Evolutionary conservation across 176 grass and related monocot species (phyloP), one percentile per base, ranked within the genome.

Genomic region (Miscanthus lutarioriparius): DNA sequence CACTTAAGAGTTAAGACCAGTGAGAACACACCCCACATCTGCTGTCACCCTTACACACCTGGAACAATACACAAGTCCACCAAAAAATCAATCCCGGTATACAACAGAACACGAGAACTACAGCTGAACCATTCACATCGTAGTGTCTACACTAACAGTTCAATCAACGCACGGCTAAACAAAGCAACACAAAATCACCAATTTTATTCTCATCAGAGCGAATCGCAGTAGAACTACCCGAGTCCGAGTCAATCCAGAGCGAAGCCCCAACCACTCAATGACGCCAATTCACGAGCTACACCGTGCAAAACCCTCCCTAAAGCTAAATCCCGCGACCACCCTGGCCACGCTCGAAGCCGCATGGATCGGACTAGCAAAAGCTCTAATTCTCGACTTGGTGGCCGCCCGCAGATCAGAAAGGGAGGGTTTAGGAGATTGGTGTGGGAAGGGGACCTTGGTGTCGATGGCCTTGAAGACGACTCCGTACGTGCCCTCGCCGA

Each of bases 401-500:
- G 28, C 19, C 28, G 67, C 74, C 12, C 28, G 67, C 74, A 83
- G 84, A 87, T 90, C 80, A 83, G 84, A 75, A 28, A 44, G 20
- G 28, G 67, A 69, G 80, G 61, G 84, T 62, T 83, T 83, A 82
- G 73, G 22, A 35, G 36, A 2, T 35, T 15, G 79, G 40, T 44
- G 69, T 6, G 23, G 69, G 20, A 20, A 3, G 10, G 25, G 20
- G 7, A 53, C 95, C 95, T 98, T 83, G 67, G 92, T 98, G 75
- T 98, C 95, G 72, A 87, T 91, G 75, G 95, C 95, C 85, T 95
- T 98, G 91, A 91, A 91, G 84, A 98, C 95, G 66, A 98, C 47
- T 8, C 95, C 95, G 70, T 98, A 98, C 58, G 95, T 98, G 0
- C 95, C 95, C 87, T 98, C 95, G 8, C 95, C 95, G 39, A 98